Evolutionary conservation across 108 stramenopile species (phyloP).

Genomic region (Parietichytrium sp.): DNA sequence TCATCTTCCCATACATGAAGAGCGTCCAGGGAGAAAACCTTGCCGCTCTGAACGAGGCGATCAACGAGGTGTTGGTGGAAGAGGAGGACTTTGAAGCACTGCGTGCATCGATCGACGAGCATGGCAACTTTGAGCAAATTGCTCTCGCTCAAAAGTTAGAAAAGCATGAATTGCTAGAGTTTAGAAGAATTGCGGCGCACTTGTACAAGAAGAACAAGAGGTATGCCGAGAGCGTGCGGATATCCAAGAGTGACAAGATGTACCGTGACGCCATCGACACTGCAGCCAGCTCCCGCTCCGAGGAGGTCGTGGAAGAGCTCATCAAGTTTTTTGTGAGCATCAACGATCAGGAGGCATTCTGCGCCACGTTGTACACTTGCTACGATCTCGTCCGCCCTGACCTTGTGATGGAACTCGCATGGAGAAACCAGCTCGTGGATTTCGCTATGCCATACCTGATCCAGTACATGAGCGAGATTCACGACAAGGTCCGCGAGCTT

Average conservation of each 20-base stretch:
- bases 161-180: conserved; percentile 97
- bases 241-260: conserved; percentile 96
- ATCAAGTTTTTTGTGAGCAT: conserved; percentile 96
- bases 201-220: conserved; percentile 97
- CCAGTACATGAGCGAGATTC: conserved; percentile 87
- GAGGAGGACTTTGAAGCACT: conserved; percentile 97
- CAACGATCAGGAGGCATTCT: conserved; percentile 94
- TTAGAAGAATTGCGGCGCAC: conserved; percentile 96
- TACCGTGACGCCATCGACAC: conserved; percentile 99
- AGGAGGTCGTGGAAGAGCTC: conserved; percentile 86
- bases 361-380: conserved; percentile 92
- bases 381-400: conserved; percentile 93
- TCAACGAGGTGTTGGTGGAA: conserved; percentile 94
- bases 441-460: conserved; percentile 97
- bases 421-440: conserved; percentile 95
- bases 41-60: conserved; percentile 95
- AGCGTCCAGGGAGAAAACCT: conserved; percentile 90
- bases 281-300: conserved; percentile 86
- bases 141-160: conserved; percentile 91
- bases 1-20: conserved; percentile 91
- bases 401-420: conserved; percentile 95
- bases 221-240: conserved; percentile 86
- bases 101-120: conserved; percentile 88
- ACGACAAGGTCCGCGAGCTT: conserved; percentile 74
- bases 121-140: conserved; percentile 99